Conservation (phyloP, 2,329 filamentous ascomycete genomes). For the Thelonectria discophora region DNA sequence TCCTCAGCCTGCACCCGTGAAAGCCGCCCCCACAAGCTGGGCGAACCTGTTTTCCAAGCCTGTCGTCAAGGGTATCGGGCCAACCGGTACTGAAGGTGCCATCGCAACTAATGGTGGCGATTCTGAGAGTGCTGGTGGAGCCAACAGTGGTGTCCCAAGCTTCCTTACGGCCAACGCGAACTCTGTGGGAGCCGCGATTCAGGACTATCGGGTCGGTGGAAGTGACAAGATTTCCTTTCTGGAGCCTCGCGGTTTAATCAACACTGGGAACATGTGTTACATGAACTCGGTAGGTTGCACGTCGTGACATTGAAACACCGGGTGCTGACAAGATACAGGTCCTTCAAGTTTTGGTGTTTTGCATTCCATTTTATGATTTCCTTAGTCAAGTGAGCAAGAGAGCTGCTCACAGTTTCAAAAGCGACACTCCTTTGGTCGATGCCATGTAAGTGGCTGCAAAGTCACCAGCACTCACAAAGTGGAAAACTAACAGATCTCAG, state of each 20-base stretch:
- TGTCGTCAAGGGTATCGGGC: slow-evolving; percentile 30
- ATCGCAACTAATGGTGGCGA: slow-evolving; percentile 39
- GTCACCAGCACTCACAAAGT: neutral
- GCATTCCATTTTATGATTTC: slow-evolving; percentile 93
- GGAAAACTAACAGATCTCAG: slow-evolving; percentile 51
- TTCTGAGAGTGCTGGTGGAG: slow-evolving; percentile 25
- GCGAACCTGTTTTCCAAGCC: slow-evolving; percentile 51
- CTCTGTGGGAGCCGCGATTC: slow-evolving; percentile 80
- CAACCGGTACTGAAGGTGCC: slow-evolving; percentile 41
- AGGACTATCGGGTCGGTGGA: slow-evolving; percentile 73
- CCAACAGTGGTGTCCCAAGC: slow-evolving; percentile 42
- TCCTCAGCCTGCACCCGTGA: slow-evolving; percentile 36
- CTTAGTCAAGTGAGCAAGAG: slow-evolving; percentile 85
- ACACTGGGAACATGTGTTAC: slow-evolving; percentile 99
- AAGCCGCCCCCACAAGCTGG: slow-evolving; percentile 50
- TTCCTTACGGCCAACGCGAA: slow-evolving; percentile 58
- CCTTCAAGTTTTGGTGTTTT: slow-evolving; percentile 94
- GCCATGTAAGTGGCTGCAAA: slow-evolving; percentile 73
- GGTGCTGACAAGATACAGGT: slow-evolving; percentile 67
- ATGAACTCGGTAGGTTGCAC: slow-evolving; percentile 89
- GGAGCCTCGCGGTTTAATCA: slow-evolving; percentile 91
- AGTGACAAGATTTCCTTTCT: slow-evolving; percentile 79
- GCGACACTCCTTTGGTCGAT: slow-evolving; percentile 91
- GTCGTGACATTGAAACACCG: neutral
- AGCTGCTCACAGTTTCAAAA: slow-evolving; percentile 91